Evolutionary conservation across 129 eudicot species (phyloP).

Genomic region (Ambrosia artemisiifolia): DNA sequence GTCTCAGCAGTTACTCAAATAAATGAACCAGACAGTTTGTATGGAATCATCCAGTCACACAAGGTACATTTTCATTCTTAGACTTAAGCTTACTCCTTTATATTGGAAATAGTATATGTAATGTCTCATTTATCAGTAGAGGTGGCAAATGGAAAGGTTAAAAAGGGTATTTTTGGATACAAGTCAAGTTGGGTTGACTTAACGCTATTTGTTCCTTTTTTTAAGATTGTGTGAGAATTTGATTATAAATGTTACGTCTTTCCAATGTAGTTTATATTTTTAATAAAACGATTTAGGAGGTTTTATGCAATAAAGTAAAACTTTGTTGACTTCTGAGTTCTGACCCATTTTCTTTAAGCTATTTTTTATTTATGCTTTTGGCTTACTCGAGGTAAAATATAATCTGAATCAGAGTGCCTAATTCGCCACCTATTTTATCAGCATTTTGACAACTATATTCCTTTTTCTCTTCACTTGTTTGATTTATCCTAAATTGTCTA

Average conservation of each 20-base stretch:
- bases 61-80: conserved; percentile 50
- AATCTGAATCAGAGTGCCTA: background rate
- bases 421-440: background rate
- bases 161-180: background rate
- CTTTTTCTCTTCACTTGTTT: background rate
- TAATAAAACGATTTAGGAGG: background rate
- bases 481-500: conserved; percentile 1
- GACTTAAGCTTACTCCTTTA: background rate
- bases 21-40: conserved; percentile 97
- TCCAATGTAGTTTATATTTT: background rate
- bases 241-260: background rate
- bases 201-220: background rate
- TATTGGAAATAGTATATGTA: background rate
- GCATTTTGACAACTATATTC: conserved; percentile 6
- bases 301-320: background rate
- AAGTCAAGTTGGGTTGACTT: background rate
- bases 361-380: conserved; percentile 2
- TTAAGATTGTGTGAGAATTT: background rate
- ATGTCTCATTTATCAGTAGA: background rate
- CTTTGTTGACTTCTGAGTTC: background rate
- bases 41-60: conserved; percentile 91
- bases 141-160: background rate
- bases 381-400: background rate
- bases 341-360: background rate
- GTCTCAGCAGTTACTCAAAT: conserved; percentile 92